These are phyloP conservation scores for Globisporangium echinulatum DNA, from an alignment of 352 stramenopile species.

Conservation along the genomic window DNA sequence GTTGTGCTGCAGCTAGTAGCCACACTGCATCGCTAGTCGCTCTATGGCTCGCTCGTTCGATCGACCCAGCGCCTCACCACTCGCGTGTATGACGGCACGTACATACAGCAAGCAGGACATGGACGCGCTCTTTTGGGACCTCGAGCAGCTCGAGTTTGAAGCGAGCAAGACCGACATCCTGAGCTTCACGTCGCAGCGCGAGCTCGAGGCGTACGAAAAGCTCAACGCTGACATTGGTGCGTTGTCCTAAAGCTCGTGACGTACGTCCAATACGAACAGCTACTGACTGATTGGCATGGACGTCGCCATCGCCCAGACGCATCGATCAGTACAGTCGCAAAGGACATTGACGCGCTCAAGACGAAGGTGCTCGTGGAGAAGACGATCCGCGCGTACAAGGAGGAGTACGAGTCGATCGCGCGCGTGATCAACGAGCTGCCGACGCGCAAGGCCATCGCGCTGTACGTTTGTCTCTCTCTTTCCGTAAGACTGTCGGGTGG, in stretches of 20 bases:
- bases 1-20: background rate
- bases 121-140: constrained; percentile 77
- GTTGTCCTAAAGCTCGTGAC: background rate
- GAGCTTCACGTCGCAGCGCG: constrained; percentile 74
- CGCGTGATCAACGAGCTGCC: constrained; percentile 78
- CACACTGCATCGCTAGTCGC: too few relatives aligned
- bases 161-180: constrained; percentile 77
- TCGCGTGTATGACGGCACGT: too few relatives aligned
- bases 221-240: constrained; percentile 72
- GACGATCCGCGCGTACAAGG: constrained; percentile 75
- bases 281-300: too few relatives aligned
- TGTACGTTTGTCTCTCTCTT: constrained; percentile 18
- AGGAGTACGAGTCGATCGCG: constrained; percentile 85
- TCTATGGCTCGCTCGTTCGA: background rate
- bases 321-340: constrained; percentile 49
- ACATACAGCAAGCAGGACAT: constrained; percentile 50
- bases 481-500: too few relatives aligned
- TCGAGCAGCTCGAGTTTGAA: constrained; percentile 82
- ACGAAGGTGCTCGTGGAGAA: constrained; percentile 68
- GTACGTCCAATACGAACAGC: too few relatives aligned
- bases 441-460: constrained; percentile 50
- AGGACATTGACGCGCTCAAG: constrained; percentile 79
- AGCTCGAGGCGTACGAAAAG: constrained; percentile 77
- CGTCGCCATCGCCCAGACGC: constrained; percentile 24
- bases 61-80: background rate